Conservation (phyloP, 192 early-diverging fungal species). For the Coemansia sp. region DNA sequence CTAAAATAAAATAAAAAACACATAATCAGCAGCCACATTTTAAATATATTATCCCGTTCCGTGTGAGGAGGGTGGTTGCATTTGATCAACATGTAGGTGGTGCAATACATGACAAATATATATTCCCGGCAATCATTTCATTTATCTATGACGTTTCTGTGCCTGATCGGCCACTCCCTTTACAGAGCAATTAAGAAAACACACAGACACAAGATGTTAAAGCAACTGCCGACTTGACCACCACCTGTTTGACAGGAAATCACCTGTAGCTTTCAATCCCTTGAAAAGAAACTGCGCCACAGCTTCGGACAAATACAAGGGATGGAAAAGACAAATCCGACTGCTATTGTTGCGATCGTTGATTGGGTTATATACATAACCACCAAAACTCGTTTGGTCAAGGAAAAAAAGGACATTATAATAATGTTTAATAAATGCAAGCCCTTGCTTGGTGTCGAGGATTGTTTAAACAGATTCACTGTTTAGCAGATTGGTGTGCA, state of each 20-base stretch:
- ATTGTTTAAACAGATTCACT: too few species aligned
- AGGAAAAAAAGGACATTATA: not conserved
- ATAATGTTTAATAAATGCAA: not conserved
- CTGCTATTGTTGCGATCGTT: not conserved
- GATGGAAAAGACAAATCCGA: too few species aligned
- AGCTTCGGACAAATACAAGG: not conserved
- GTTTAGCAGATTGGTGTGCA: not conserved
- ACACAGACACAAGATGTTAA: too few species aligned
- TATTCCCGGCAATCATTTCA: not conserved
- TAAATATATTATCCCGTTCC: not conserved
- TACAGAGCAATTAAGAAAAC: too few species aligned
- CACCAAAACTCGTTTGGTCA: not conserved
- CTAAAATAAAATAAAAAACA: not conserved
- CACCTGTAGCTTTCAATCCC: too few species aligned
- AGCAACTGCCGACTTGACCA: too few species aligned
- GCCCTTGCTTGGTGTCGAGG: not conserved
- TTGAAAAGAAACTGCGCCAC: not conserved
- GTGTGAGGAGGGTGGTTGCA: not conserved
- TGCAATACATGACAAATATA: too few species aligned
- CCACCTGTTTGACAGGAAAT: too few species aligned
- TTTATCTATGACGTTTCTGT: not conserved
- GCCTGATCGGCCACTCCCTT: not conserved
- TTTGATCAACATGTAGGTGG: not conserved
- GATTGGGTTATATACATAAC: not conserved
- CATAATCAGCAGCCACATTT: not conserved